Conservation (phyloP, 306 rosid species). For the Spatholobus suberectus region DNA sequence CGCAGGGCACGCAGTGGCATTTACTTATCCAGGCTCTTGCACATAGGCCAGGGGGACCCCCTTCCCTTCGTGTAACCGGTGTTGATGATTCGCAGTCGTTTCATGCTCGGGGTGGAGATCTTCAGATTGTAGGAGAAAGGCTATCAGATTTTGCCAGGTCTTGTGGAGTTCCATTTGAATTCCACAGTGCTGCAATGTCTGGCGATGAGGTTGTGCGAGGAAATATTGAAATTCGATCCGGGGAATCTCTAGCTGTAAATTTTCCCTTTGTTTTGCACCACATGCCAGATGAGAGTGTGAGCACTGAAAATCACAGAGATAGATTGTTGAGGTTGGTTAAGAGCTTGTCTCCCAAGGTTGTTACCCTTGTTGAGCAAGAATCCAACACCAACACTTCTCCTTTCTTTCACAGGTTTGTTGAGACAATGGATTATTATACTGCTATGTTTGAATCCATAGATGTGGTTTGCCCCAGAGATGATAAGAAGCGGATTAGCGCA, state of each 20-base stretch:
- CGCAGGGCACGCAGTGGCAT: constrained; percentile 87
- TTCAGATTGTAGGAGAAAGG: constrained; percentile 64
- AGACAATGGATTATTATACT: constrained; percentile 71
- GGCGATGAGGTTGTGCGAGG: constrained; percentile 62
- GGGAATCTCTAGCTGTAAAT: constrained; percentile 79
- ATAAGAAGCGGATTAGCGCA: constrained; percentile 67
- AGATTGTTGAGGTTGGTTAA: constrained; percentile 74
- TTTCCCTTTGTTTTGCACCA: constrained; percentile 86
- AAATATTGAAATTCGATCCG: constrained; percentile 52
- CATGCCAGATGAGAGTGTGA: constrained; percentile 96
- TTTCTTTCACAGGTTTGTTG: constrained; percentile 63
- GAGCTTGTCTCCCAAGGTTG: constrained; percentile 80
- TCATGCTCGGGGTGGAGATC: constrained; percentile 94
- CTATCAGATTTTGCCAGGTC: constrained; percentile 55
- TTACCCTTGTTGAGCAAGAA: constrained; percentile 88
- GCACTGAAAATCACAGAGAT: constrained; percentile 82
- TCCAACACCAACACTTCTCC: constrained; percentile 94
- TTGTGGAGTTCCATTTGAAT: constrained; percentile 70
- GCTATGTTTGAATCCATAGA: constrained; percentile 94
- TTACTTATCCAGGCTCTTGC: constrained; percentile 68
- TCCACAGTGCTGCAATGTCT: constrained; percentile 72
- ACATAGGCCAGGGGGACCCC: constrained; percentile 68
- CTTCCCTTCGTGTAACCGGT: constrained; percentile 71
- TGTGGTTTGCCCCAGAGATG: constrained; percentile 55
- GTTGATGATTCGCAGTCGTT: constrained; percentile 82